These are phyloP conservation scores for Martiniozyma asiatica DNA, from an alignment of 1,139 yeast genomes.

Conservation along the genomic window DNA sequence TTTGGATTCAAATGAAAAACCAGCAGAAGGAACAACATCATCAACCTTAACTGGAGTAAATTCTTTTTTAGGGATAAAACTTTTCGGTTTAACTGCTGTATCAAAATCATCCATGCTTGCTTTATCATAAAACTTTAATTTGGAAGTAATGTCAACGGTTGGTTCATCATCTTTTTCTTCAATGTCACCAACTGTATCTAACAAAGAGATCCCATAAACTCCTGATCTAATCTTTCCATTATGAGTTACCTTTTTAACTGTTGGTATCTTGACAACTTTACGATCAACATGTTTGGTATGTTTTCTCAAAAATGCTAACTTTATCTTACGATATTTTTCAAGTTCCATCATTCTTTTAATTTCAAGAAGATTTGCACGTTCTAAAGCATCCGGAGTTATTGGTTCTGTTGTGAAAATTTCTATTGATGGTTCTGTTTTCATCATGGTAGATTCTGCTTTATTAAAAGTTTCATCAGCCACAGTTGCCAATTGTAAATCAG, in stretches of 20 bases:
- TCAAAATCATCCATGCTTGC: conserved; percentile 9
- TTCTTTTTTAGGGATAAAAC: conserved; percentile 8
- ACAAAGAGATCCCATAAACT: conserved; percentile 13
- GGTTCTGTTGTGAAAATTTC: too few species aligned
- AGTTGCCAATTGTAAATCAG: conserved; percentile 1
- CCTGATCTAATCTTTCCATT: conserved; percentile 18
- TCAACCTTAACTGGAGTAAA: not conserved
- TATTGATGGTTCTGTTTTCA: conserved; percentile 3
- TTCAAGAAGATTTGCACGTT: conserved; percentile 20
- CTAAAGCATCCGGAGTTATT: conserved; percentile 18
- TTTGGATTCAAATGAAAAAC: conserved; percentile 7
- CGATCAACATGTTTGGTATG: conserved; percentile 17
- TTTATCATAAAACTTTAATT: conserved; percentile 14
- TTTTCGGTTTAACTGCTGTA: conserved; percentile 14
- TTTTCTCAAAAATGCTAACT: conserved; percentile 16
- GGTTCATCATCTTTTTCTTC: conserved; percentile 6
- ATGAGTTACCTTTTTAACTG: conserved; percentile 11
- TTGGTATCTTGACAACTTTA: conserved; percentile 4
- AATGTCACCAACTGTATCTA: conserved; percentile 14
- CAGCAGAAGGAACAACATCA: conserved; percentile 11
- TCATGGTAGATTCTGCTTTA: conserved; percentile 2
- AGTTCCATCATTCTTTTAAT: conserved; percentile 22
- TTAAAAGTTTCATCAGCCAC: not conserved
- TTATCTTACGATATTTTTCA: conserved; percentile 19
- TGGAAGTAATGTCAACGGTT: conserved; percentile 4